phyloP scores from a whole-genome alignment of 148 eudicot species.

The Simmondsia chinensis region DNA sequence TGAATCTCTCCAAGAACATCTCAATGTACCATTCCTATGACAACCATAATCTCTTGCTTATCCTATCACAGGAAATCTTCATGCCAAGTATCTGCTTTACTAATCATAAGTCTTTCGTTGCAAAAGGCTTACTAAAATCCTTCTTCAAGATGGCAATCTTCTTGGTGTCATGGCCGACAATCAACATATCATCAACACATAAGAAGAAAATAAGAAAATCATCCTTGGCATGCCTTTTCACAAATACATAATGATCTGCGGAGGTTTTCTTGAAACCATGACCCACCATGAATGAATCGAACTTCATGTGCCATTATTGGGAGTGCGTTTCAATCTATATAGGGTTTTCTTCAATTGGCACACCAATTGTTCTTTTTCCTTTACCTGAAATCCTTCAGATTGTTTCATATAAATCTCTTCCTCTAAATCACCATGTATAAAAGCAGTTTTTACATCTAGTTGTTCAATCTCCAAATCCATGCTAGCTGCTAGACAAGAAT shows the following conservation, averaged over 20 bases:
- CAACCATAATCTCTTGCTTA: neutral
- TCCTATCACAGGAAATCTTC: neutral
- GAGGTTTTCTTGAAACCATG: too few relatives aligned
- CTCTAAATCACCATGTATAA: conserved; percentile 3
- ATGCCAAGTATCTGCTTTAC: conserved; percentile 1
- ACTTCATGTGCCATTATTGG: conserved; percentile 1
- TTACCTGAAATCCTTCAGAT: conserved; percentile 1
- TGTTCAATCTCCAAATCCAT: neutral
- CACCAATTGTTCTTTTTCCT: neutral
- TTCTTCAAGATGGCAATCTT: too few relatives aligned
- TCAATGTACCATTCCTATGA: neutral
- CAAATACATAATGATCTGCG: neutral
- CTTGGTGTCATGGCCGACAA: too few relatives aligned
- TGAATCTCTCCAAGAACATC: neutral
- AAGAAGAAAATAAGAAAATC: conserved; percentile 2
- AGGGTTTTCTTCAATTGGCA: neutral
- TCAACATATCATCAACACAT: too few relatives aligned
- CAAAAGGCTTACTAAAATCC: neutral
- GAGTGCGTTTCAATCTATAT: conserved; percentile 4
- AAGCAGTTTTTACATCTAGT: neutral
- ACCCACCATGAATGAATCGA: neutral
- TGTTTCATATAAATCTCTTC: conserved; percentile 6
- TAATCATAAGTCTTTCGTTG: neutral
- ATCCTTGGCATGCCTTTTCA: neutral
- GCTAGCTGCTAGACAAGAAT: neutral